A percentile compares a stretch with the other conserved stretches of the same genome.
Evolutionary conservation across 2,329 filamentous ascomycete species (phyloP).

Genomic region (Neoarthrinium moseri): DNA sequence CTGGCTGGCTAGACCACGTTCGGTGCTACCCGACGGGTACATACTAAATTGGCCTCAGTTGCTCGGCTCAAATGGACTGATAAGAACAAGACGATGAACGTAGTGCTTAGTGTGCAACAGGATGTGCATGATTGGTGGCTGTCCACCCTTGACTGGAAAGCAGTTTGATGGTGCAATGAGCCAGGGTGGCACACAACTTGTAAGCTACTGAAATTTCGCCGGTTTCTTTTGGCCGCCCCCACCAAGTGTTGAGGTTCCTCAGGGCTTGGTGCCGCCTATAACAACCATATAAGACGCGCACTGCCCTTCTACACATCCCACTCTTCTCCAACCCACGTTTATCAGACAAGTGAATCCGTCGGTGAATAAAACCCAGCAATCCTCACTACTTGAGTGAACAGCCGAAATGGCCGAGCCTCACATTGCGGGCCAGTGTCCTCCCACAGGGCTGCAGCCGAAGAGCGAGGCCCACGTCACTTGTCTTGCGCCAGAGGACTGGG

Average conservation of each 20-base stretch:
- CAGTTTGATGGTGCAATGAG: too few relatives aligned
- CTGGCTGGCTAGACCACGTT: too few relatives aligned
- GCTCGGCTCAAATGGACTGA: too few relatives aligned
- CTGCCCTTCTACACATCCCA: neutral
- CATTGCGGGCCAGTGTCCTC: neutral
- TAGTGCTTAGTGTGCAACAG: too few relatives aligned
- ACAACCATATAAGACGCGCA: neutral
- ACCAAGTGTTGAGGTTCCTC: neutral
- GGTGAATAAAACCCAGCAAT: too few relatives aligned
- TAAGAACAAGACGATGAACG: too few relatives aligned
- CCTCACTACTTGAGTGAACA: neutral
- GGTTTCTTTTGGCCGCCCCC: neutral
- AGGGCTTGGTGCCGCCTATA: too few relatives aligned
- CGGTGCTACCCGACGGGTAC: too few relatives aligned
- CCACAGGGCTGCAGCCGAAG: neutral
- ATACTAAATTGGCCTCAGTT: too few relatives aligned
- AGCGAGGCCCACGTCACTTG: neutral
- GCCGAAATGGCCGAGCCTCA: neutral
- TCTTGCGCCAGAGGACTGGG: neutral
- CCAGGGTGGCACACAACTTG: too few relatives aligned
- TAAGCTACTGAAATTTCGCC: neutral
- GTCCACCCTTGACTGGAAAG: too few relatives aligned
- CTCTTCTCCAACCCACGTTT: neutral
- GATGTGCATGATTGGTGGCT: too few relatives aligned
- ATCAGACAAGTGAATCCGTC: neutral